Evolutionary conservation across 371 early-diverging fungal species (phyloP).

Genomic region (Saksenaea vasiformis): DNA sequence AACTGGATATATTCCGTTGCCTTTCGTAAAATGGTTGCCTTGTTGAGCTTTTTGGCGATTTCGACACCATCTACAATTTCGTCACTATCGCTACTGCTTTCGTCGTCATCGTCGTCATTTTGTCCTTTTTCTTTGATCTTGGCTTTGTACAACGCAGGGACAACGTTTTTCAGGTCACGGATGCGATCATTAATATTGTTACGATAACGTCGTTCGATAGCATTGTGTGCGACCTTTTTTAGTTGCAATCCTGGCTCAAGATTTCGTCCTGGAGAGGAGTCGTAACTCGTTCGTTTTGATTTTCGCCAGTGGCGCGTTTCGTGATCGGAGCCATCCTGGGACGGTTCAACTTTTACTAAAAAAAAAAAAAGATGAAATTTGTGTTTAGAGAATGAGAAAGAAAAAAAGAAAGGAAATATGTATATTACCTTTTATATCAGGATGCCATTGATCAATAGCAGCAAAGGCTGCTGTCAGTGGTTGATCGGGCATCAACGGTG

Average conservation of each 20-base stretch:
- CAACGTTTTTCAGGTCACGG: slow-evolving; percentile 77
- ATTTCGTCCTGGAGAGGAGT: background rate
- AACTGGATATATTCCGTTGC: slow-evolving; percentile 87
- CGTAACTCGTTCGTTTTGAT: slow-evolving; percentile 4
- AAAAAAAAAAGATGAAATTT: too few species aligned
- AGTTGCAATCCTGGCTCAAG: slow-evolving; percentile 58
- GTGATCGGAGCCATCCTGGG: background rate
- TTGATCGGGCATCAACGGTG: slow-evolving; percentile 20
- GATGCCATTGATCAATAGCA: slow-evolving; percentile 14
- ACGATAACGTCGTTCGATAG: slow-evolving; percentile 92
- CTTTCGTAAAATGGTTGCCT: slow-evolving; percentile 87
- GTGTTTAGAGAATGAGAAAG: too few species aligned
- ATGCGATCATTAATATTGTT: slow-evolving; percentile 96
- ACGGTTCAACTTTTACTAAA: background rate
- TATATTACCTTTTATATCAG: background rate
- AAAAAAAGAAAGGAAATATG: too few species aligned
- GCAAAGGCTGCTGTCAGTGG: slow-evolving; percentile 28
- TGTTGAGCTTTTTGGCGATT: slow-evolving; percentile 82
- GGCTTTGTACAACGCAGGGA: slow-evolving; percentile 80
- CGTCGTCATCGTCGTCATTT: slow-evolving; percentile 46
- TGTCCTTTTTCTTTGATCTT: slow-evolving; percentile 53
- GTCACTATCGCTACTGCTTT: slow-evolving; percentile 54
- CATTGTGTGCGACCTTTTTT: slow-evolving; percentile 92
- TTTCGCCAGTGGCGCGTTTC: slow-evolving; percentile 6
- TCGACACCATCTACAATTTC: slow-evolving; percentile 64